Evolutionary conservation across 2,329 filamentous ascomycete species (phyloP).

Genomic region (Anisogramma anomala): DNA sequence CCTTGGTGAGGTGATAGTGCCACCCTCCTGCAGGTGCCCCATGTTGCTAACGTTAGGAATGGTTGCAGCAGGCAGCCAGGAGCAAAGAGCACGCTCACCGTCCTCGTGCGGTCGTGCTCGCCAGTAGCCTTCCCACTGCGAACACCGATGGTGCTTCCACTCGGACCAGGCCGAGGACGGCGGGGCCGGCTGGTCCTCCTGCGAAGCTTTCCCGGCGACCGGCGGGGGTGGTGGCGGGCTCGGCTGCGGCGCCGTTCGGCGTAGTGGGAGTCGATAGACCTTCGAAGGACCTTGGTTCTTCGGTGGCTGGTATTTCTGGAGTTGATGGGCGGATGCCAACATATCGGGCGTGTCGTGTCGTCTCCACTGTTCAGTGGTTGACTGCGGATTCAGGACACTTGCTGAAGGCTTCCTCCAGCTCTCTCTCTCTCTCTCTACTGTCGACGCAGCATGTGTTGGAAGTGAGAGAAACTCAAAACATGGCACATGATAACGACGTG

Average conservation of each 20-base stretch:
- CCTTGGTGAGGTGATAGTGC: constrained; percentile 10
- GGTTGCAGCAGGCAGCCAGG: neutral
- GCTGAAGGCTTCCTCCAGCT: no score
- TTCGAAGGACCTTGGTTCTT: neutral
- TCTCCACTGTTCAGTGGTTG: no score
- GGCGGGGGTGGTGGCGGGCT: neutral
- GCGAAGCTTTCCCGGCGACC: neutral
- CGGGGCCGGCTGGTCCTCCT: neutral
- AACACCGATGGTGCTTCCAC: constrained; percentile 4
- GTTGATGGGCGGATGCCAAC: no score
- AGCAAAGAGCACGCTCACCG: neutral
- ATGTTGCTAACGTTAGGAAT: neutral
- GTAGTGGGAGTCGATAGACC: neutral
- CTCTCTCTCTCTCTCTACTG: no score
- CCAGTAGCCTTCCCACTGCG: constrained; percentile 11
- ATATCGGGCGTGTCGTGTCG: no score
- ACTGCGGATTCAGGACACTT: no score
- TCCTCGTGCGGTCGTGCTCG: constrained; percentile 3
- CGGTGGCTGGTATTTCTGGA: neutral
- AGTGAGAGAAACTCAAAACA: no score
- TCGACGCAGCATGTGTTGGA: no score
- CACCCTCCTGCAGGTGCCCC: constrained; percentile 8
- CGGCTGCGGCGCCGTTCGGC: neutral
- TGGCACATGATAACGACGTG: no score
- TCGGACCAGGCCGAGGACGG: constrained; percentile 8